A percentile compares a stretch with the other conserved stretches of the same genome.
Conservation (phyloP, 2,329 filamentous ascomycete species). For the Fusarium xyrophilum region DNA sequence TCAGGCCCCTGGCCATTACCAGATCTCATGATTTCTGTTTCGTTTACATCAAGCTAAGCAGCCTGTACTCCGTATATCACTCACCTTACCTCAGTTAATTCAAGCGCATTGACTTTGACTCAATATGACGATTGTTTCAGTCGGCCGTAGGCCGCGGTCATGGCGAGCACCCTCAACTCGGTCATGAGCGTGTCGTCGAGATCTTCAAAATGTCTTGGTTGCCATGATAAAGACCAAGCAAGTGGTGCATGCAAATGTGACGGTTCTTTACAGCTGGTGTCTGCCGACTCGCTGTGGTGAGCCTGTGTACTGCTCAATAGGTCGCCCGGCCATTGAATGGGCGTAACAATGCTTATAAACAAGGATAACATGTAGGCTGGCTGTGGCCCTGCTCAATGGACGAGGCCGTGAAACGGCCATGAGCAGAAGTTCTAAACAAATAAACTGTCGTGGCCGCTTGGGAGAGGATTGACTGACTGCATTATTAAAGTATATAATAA, state of each 20-base stretch:
- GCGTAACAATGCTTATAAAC: constrained; percentile 31
- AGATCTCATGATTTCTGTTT: constrained; percentile 33
- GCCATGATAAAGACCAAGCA: constrained; percentile 1
- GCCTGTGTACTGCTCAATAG: constrained; percentile 28
- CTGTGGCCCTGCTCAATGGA: constrained; percentile 27
- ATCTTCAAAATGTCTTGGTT: constrained; percentile 14
- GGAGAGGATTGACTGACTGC: not conserved
- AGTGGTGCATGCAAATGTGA: constrained; percentile 17
- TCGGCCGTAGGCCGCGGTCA: constrained; percentile 23
- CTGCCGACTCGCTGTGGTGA: constrained; percentile 34
- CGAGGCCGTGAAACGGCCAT: constrained; percentile 26
- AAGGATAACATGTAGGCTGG: constrained; percentile 26
- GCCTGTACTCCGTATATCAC: not conserved
- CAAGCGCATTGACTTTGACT: constrained; percentile 16
- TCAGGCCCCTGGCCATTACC: constrained; percentile 3
- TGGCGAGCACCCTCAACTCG: constrained; percentile 5
- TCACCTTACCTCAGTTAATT: constrained; percentile 9
- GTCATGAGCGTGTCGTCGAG: not conserved
- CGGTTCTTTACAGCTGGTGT: constrained; percentile 29
- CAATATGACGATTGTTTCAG: constrained; percentile 21
- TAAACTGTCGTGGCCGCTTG: constrained; percentile 32
- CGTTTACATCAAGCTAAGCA: constrained; percentile 9
- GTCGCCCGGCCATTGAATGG: constrained; percentile 18
- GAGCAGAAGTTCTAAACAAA: constrained; percentile 38
- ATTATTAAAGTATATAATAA: not conserved